Evolutionary conservation across 768 basidiomycete genomes (phyloP).

Genomic region (Naganishia vishniacii): DNA sequence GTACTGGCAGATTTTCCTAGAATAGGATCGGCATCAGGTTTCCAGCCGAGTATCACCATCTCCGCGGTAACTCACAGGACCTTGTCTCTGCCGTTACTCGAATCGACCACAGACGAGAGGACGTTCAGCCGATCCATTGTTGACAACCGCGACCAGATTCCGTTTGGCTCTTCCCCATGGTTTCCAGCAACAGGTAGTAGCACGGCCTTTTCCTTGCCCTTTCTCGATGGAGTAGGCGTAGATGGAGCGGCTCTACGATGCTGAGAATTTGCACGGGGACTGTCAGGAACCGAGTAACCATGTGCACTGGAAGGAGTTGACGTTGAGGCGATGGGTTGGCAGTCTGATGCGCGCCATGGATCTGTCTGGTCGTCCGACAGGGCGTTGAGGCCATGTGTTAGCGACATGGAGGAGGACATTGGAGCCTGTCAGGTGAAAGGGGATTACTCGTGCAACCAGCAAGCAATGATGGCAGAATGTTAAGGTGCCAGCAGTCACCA

Average conservation of each 20-base stretch:
- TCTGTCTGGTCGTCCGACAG: no score
- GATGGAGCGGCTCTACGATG: background rate
- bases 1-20: slow-evolving; percentile 20
- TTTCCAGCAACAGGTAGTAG: no score
- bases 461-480: no score
- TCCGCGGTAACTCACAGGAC: slow-evolving; percentile 15
- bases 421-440: no score
- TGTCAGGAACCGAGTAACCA: slow-evolving; percentile 1
- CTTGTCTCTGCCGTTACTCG: slow-evolving; percentile 21
- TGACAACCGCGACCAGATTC: background rate
- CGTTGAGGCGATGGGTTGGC: background rate
- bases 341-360: slow-evolving; percentile 1
- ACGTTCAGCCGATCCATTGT: slow-evolving; percentile 15
- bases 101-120: slow-evolving; percentile 16
- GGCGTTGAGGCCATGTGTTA: no score
- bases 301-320: background rate
- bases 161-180: background rate
- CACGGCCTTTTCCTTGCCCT: slow-evolving; percentile 1
- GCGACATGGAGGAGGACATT: no score
- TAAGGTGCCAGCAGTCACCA: no score
- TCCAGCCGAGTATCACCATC: no score
- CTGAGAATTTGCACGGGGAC: no score
- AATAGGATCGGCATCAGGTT: background rate
- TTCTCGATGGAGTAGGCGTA: slow-evolving; percentile 3
- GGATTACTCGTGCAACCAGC: no score